These are phyloP conservation scores for Debaryomycetaceae sp. DNA, from an alignment of 1,139 yeast genomes.

Conservation along the genomic window DNA sequence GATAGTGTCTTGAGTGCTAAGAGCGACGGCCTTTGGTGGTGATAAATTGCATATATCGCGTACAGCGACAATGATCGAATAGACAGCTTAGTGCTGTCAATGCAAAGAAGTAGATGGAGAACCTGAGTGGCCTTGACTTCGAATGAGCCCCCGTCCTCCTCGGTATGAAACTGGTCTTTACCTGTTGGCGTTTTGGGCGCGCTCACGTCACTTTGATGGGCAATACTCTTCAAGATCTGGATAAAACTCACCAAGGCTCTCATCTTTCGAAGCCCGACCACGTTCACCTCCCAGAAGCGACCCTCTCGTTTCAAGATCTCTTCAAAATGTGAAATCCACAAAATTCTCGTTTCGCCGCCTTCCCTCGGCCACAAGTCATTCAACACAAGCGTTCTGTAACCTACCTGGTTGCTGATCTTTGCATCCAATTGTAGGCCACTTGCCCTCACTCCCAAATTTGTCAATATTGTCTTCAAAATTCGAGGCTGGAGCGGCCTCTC, in stretches of 20 bases:
- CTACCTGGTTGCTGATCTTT: slow-evolving; percentile 24
- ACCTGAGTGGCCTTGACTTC: slow-evolving; percentile 1
- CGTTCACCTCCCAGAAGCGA: slow-evolving; percentile 45
- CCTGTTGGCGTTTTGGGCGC: background rate
- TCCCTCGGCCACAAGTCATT: slow-evolving; percentile 34
- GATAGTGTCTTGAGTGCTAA: slow-evolving; percentile 1
- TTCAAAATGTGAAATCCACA: slow-evolving; percentile 52
- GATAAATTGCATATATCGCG: slow-evolving; percentile 33
- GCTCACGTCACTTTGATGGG: background rate
- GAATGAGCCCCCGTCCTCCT: too few species aligned
- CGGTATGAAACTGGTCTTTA: background rate
- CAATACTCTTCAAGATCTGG: slow-evolving; percentile 43
- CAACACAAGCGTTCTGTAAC: slow-evolving; percentile 28
- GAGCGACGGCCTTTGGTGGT: slow-evolving; percentile 9
- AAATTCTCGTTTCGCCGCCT: slow-evolving; percentile 38
- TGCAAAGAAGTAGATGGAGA: slow-evolving; percentile 3
- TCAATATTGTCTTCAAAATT: background rate
- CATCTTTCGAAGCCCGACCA: slow-evolving; percentile 47
- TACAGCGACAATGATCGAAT: slow-evolving; percentile 32
- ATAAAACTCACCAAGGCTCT: slow-evolving; percentile 50
- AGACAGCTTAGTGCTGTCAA: slow-evolving; percentile 37
- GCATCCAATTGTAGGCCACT: slow-evolving; percentile 16
- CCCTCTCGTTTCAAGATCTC: slow-evolving; percentile 36
- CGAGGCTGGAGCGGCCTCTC: background rate
- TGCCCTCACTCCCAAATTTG: slow-evolving; percentile 1